Conservation (phyloP, 208 protist species). For the Wallacemonas sp. region DNA sequence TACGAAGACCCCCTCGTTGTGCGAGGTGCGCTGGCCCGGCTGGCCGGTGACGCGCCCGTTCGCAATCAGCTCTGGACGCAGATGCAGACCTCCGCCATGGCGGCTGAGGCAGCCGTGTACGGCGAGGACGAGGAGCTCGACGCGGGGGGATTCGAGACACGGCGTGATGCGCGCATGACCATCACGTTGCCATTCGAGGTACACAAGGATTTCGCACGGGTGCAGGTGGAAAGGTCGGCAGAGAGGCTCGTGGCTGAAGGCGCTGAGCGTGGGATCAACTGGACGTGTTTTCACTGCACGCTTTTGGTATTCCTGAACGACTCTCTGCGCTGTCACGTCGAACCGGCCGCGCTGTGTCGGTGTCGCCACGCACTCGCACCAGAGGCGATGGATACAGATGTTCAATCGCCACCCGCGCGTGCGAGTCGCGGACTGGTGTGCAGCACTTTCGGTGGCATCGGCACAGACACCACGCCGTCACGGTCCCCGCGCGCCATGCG, state of each 20-base stretch:
- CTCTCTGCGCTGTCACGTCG: constrained; percentile 7
- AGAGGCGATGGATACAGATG: not conserved
- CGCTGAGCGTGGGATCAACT: constrained; percentile 6
- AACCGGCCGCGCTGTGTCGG: not conserved
- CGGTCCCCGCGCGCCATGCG: not conserved
- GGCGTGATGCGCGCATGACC: not conserved
- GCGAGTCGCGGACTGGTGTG: no score
- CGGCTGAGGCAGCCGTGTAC: not conserved
- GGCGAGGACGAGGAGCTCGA: no score
- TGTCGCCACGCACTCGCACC: not conserved
- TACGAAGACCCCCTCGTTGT: constrained; percentile 1
- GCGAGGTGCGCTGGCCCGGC: not conserved
- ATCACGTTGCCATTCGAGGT: not conserved
- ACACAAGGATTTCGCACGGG: not conserved
- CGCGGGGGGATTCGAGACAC: no score
- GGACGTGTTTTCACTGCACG: constrained; percentile 9
- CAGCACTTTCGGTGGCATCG: no score
- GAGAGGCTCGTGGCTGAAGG: not conserved
- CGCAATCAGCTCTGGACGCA: not conserved
- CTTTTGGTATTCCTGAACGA: constrained; percentile 15
- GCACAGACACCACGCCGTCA: not conserved
- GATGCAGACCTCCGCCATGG: constrained; percentile 1
- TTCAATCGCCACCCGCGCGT: no score
- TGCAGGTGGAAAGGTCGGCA: not conserved
- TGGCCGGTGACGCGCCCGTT: not conserved